phyloP scores from a whole-genome alignment of 805 yeast genomes.

The Middelhovenomyces tepae region DNA sequence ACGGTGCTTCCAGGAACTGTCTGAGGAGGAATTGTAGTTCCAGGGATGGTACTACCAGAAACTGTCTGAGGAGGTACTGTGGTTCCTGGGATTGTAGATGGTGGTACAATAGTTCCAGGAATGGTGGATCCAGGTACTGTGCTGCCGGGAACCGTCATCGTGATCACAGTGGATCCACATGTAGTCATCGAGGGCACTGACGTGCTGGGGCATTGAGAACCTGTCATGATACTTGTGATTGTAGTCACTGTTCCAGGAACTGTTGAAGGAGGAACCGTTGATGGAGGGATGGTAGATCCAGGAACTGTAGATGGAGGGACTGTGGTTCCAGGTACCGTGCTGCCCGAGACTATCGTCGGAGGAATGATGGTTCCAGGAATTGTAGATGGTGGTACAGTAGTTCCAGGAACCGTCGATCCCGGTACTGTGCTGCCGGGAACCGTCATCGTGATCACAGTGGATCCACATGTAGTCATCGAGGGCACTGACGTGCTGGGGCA shows the following conservation, averaged over 20 bases:
- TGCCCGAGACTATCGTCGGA: background rate
- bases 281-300: background rate
- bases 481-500: too few species aligned
- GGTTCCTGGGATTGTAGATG: background rate
- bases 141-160: background rate
- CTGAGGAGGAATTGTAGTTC: background rate
- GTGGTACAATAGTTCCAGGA: too few species aligned
- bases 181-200: background rate
- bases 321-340: background rate
- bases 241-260: background rate
- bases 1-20: slow-evolving; percentile 1
- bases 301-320: background rate
- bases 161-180: background rate
- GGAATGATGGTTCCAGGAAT: slow-evolving; percentile 2
- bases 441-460: too few species aligned
- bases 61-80: background rate
- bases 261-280: background rate
- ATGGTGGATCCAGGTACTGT: background rate
- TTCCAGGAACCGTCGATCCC: slow-evolving; percentile 1
- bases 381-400: background rate
- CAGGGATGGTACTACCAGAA: background rate
- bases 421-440: background rate
- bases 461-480: too few species aligned
- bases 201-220: background rate
- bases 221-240: background rate